phyloP scores from a whole-genome alignment of 169 alveolate genomes.

The Cystoisospora suis region DNA sequence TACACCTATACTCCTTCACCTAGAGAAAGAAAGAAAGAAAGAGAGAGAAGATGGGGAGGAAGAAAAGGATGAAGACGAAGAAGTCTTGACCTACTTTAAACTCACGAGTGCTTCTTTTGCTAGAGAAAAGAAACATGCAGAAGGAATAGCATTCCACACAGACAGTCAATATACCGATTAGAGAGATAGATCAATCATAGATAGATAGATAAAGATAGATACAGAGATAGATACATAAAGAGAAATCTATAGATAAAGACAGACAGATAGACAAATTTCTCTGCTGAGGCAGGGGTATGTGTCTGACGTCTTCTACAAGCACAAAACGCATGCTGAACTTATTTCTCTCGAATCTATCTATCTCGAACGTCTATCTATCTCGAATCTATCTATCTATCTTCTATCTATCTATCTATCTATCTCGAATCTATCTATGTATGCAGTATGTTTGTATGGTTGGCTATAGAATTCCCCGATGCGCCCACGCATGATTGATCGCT shows the following conservation, averaged over 20 bases:
- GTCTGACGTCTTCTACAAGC: background rate
- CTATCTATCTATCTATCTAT: background rate
- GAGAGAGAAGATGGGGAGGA: no score
- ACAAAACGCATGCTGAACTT: background rate
- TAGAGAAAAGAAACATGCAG: no score
- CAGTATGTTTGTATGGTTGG: no score
- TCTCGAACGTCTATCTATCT: background rate
- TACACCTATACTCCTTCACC: constrained; percentile 17
- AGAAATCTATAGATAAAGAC: background rate
- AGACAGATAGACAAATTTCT: background rate
- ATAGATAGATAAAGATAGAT: background rate
- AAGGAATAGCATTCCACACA: no score
- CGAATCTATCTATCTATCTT: background rate
- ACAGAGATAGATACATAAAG: no score
- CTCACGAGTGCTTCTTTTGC: no score
- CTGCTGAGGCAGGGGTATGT: background rate
- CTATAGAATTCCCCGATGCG: no score
- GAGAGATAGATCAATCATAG: no score
- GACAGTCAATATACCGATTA: no score
- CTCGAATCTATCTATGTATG: background rate
- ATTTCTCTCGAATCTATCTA: background rate
- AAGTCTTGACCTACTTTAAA: no score
- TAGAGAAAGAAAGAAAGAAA: background rate
- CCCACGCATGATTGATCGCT: no score
- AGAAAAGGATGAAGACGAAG: no score